Base-by-base conservation (phyloP, 441 rosid species). In the Croton laevigatus region DNA sequence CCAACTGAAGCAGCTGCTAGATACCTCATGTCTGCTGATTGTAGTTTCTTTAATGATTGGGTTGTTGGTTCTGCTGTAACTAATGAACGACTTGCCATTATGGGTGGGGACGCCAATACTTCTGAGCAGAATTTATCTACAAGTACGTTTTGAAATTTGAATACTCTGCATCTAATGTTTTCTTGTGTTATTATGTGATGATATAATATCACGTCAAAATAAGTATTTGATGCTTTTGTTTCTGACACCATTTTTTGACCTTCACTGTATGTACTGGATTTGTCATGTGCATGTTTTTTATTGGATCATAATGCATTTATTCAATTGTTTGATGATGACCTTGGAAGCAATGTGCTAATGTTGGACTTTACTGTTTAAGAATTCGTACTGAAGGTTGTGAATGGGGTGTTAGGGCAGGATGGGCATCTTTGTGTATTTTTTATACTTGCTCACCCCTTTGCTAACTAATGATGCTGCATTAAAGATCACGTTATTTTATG, bases 1-100 rank as follows among this genome's bases (percentile, higher is more conserved):
- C 99, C 99, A 23, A 89, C 78, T 62, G 96, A 91, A 82, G 83
- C 87, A 69, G 89, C 97, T 13, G 90, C 96, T 51, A 82, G 90
- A 79, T 89, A 88, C 75, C 91, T 96, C 72, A 88, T 85, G 92
- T 86, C 99, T 57, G 94, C 96, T 55, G 98, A 93, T 82, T 90
- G 96, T 80, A 90, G 93, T 78, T 89, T 88, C 83, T 87, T 96
- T 66, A 89, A 88, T 73, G 97, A 96, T 80, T 84, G 98, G 98
- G 78, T 79, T 65, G 84, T 74, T 72, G 85, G 85, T 75, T 84
- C 97, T 67, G 90, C 87, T 69, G 78, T 74, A 62, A 76, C 81
- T 53, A 74, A 66, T 68, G 80, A 73, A 45, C 71, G 76, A 46
- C 69, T 64, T 53, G 65, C 70, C 63, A 70, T 70, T 65, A 64